Conservation (phyloP, 2,329 filamentous ascomycete genomes). For the Fusarium burgessii region DNA sequence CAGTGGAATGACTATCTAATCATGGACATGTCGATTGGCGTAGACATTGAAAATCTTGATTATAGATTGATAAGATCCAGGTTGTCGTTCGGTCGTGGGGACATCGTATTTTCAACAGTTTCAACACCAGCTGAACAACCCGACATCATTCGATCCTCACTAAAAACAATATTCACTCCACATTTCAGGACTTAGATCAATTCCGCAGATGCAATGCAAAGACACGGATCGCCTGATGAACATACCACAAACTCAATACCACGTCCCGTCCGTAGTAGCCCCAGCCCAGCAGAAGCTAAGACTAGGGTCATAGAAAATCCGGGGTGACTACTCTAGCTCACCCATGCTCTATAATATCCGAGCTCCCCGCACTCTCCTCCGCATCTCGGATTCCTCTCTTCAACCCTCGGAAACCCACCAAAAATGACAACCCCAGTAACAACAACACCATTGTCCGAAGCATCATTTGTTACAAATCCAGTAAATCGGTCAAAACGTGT, state of each 20-base stretch:
- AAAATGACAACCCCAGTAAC: constrained; percentile 20
- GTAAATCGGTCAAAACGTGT: constrained; percentile 18
- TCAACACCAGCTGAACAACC: fast-evolving
- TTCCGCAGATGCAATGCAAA: neutral
- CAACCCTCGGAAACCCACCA: constrained; percentile 30
- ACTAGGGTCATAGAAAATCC: neutral
- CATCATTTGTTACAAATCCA: constrained; percentile 15
- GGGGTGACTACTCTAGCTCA: neutral
- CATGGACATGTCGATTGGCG: too few relatives aligned
- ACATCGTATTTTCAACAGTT: too few relatives aligned
- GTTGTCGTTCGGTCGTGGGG: fast-evolving
- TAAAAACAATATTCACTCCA: fast-evolving
- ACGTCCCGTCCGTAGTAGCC: neutral
- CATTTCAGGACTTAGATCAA: neutral
- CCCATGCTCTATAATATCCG: constrained; percentile 1
- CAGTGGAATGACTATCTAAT: fast-evolving
- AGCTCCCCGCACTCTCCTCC: constrained; percentile 3
- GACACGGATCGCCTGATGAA: neutral
- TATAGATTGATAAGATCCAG: fast-evolving
- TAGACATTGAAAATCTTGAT: fast-evolving
- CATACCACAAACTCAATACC: neutral
- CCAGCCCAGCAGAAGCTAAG: neutral
- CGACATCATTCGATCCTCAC: too few relatives aligned
- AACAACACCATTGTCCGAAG: constrained; percentile 33
- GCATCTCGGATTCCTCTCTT: constrained; percentile 9